Conservation (phyloP, 2,329 filamentous ascomycete species). For the Alternaria sp. region DNA sequence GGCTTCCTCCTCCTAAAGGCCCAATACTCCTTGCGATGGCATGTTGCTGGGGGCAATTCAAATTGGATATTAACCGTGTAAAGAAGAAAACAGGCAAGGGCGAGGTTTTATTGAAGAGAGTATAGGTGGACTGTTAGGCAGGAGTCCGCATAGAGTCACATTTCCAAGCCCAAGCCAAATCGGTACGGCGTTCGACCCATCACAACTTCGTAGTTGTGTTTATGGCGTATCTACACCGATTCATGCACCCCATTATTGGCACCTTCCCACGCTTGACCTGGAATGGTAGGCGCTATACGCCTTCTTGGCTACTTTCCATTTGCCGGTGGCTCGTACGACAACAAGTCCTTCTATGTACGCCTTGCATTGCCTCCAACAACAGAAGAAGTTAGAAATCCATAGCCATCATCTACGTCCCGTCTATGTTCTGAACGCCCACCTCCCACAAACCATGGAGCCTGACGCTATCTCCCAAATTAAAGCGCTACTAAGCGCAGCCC, state of each 20-base stretch:
- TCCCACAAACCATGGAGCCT: not conserved
- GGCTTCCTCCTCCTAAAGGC: not conserved
- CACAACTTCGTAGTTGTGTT: not conserved
- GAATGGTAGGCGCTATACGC: not conserved
- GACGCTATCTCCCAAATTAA: slow-evolving; percentile 10
- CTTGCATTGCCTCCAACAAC: not conserved
- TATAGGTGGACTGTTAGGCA: not conserved
- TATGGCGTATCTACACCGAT: not conserved
- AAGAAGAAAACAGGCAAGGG: not conserved
- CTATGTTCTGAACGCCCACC: not conserved
- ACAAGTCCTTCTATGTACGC: not conserved
- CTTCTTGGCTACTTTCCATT: not conserved
- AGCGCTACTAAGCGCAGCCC: slow-evolving; percentile 4
- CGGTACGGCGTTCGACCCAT: not conserved
- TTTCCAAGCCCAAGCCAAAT: not conserved
- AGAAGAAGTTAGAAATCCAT: not conserved
- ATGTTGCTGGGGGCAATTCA: not conserved
- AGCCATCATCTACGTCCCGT: not conserved
- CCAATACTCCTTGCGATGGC: not conserved
- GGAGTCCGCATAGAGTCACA: not conserved
- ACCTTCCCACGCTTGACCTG: not conserved
- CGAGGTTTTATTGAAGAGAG: not conserved
- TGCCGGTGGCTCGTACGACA: not conserved
- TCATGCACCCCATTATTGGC: not conserved
- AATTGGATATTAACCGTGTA: not conserved